A percentile compares a stretch with the other conserved stretches of the same genome.
Evolutionary conservation across 2,329 filamentous ascomycete genomes (phyloP).

Genomic region (Fusarium ambrosium): DNA sequence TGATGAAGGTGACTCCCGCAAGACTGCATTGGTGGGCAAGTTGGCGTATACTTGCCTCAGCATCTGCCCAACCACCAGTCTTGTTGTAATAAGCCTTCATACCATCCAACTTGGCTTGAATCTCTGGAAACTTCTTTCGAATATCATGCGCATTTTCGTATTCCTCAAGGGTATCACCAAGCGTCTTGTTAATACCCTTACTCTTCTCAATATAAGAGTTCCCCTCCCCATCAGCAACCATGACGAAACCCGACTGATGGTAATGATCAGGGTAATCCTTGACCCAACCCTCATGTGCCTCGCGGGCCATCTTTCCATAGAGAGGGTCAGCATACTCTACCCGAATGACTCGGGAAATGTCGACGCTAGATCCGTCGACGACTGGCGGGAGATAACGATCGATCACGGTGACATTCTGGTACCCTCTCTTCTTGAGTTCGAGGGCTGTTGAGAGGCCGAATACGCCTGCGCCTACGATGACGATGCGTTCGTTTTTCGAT

Average conservation of each 20-base stretch:
- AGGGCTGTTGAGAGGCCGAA: slow-evolving; percentile 66
- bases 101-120: slow-evolving; percentile 42
- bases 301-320: slow-evolving; percentile 70
- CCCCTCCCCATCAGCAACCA: slow-evolving; percentile 41
- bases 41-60: slow-evolving; percentile 45
- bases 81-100: slow-evolving; percentile 48
- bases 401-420: slow-evolving; percentile 61
- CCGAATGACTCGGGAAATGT: slow-evolving; percentile 57
- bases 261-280: slow-evolving; percentile 48
- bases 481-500: slow-evolving; percentile 46
- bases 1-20: slow-evolving; percentile 50
- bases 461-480: slow-evolving; percentile 61
- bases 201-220: slow-evolving; percentile 42
- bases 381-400: slow-evolving; percentile 57
- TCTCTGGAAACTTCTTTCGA: slow-evolving; percentile 23
- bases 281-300: slow-evolving; percentile 47
- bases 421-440: slow-evolving; percentile 59
- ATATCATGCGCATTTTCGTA: slow-evolving; percentile 45
- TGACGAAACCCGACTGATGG: slow-evolving; percentile 50
- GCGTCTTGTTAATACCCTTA: slow-evolving; percentile 18
- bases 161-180: slow-evolving; percentile 40
- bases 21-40: slow-evolving; percentile 46
- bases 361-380: slow-evolving; percentile 56
- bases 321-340: slow-evolving; percentile 74
- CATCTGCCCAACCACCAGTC: slow-evolving; percentile 52